A percentile compares a stretch with the other conserved stretches of the same genome.
Evolutionary conservation across 1,284 basidiomycete species (phyloP).

Genomic region (Xerocomus minutiporus): DNA sequence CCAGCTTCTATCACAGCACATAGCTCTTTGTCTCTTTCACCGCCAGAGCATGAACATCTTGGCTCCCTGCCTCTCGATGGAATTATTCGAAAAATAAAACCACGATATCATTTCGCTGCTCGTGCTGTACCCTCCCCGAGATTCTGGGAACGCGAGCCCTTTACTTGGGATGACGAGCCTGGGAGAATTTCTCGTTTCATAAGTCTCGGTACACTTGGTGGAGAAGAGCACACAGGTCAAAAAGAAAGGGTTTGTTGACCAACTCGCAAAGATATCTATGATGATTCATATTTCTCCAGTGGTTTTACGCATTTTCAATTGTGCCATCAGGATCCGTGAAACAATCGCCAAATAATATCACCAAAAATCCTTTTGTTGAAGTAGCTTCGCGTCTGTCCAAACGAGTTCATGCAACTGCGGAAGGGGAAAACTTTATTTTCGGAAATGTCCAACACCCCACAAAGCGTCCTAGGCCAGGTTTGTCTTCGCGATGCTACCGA

Average conservation of each 20-base stretch:
- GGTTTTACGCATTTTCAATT: slow-evolving; percentile 77
- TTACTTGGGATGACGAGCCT: slow-evolving; percentile 70
- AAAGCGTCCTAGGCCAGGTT: slow-evolving; percentile 56
- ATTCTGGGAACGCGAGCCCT: slow-evolving; percentile 94
- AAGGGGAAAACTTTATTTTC: slow-evolving; percentile 64
- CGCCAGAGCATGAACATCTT: slow-evolving; percentile 41
- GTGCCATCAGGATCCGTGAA: slow-evolving; percentile 37
- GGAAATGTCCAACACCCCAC: slow-evolving; percentile 51
- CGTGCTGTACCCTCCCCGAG: slow-evolving; percentile 52
- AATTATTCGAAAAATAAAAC: slow-evolving; percentile 59
- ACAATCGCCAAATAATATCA: slow-evolving; percentile 60
- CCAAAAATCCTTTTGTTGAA: slow-evolving; percentile 68
- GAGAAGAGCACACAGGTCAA: slow-evolving; percentile 48
- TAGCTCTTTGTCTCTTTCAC: slow-evolving; percentile 50
- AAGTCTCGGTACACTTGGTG: slow-evolving; percentile 83
- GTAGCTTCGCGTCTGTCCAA: slow-evolving; percentile 42
- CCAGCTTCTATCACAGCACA: slow-evolving; percentile 67
- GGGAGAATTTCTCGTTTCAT: slow-evolving; percentile 75
- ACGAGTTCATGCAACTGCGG: slow-evolving; percentile 45
- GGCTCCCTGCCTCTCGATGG: slow-evolving; percentile 64
- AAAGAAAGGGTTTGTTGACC: slow-evolving; percentile 70
- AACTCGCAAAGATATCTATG: neutral
- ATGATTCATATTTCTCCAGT: slow-evolving; percentile 39
- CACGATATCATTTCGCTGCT: slow-evolving; percentile 76
- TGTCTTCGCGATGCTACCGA: slow-evolving; percentile 14